Evolutionary conservation across 805 yeast genomes (phyloP), one percentile per base, ranked within the genome.

Genomic region (Phaffomyces thermotolerans): DNA sequence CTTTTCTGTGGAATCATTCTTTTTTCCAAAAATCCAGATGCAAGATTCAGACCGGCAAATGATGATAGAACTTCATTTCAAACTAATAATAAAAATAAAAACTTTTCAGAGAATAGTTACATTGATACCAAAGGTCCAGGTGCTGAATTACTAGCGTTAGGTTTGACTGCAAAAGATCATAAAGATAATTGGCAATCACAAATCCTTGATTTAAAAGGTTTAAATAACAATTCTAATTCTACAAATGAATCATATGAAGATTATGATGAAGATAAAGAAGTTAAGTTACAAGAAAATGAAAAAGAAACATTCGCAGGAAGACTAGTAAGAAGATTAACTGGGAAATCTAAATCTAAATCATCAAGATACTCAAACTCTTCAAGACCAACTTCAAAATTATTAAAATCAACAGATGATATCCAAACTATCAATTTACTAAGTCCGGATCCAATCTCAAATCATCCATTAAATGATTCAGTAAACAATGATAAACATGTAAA

Each of bases 1-100:
- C 79, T 79, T 3, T 80, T 84, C 52, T 74, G 81, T 44, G 60
- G 65, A n/a, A 65, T 79, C 54, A 79, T 85, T 8, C 48, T 84
- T 1, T 70, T 81, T 52, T 80, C 90, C 30, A 86, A 83, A 68
- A 87, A 87, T 60, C 96, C 96, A 24, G 96, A 87, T 64, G 79
- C 89, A 10, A 76, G 93, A 62, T 84, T 84, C 61, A 86, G 84
- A 41, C 93, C 95, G 12, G 95, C 95, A 10, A 81, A 72, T 56
- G 97, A 90, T 65, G 96, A 90, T 63, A 80, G 97, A 75, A 80
- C 88, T 20, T 87, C 96, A 9, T 90, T 90, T 79, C 93, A 84
- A 58, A 72, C 66, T 47, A 54, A 53, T 44, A 57, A 64, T 17
- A 55, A 57, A 17, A 59, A 63, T 42, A 53, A 48, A 40, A 42